Evolutionary conservation across 805 yeast genomes (phyloP).

Genomic region (Starmera dryadoides): DNA sequence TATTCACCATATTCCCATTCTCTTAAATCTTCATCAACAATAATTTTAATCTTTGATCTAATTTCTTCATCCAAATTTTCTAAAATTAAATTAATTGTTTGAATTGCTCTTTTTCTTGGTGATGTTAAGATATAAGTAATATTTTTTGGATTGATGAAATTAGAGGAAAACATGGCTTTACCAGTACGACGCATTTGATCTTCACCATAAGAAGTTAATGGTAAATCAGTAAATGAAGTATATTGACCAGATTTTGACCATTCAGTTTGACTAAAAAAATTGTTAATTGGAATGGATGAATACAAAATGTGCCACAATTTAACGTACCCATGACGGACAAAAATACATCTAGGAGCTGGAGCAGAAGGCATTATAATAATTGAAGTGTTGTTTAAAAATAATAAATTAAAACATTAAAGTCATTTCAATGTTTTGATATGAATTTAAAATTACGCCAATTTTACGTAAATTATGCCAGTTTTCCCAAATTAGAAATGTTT

Average conservation of each 20-base stretch:
- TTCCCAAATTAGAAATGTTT: too few relatives aligned
- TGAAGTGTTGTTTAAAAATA: too few relatives aligned
- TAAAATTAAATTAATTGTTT: slow-evolving; percentile 62
- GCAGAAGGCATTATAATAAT: slow-evolving; percentile 17
- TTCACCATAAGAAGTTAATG: slow-evolving; percentile 72
- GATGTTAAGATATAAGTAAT: slow-evolving; percentile 66
- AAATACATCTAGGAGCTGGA: slow-evolving; percentile 59
- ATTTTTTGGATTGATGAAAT: slow-evolving; percentile 55
- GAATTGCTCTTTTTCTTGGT: slow-evolving; percentile 74
- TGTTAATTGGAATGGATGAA: not conserved
- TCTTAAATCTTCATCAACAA: slow-evolving; percentile 61
- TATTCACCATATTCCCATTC: slow-evolving; percentile 98
- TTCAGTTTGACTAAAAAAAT: slow-evolving; percentile 57
- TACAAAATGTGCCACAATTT: too few relatives aligned
- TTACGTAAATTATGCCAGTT: too few relatives aligned
- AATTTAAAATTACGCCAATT: too few relatives aligned
- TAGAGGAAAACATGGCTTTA: slow-evolving; percentile 52
- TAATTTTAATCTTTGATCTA: slow-evolving; percentile 33
- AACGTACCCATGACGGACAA: slow-evolving; percentile 63
- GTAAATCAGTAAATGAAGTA: slow-evolving; percentile 80
- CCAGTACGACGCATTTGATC: slow-evolving; percentile 74
- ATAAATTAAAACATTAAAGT: too few relatives aligned
- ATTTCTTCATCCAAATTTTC: slow-evolving; percentile 37
- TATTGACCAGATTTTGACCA: slow-evolving; percentile 95
- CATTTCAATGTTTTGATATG: too few relatives aligned